A percentile compares a stretch with the other conserved stretches of the same genome.
These are phyloP conservation scores for Diaporthe australafricana DNA, from an alignment of 2,329 filamentous ascomycete species.

Conservation along the genomic window DNA sequence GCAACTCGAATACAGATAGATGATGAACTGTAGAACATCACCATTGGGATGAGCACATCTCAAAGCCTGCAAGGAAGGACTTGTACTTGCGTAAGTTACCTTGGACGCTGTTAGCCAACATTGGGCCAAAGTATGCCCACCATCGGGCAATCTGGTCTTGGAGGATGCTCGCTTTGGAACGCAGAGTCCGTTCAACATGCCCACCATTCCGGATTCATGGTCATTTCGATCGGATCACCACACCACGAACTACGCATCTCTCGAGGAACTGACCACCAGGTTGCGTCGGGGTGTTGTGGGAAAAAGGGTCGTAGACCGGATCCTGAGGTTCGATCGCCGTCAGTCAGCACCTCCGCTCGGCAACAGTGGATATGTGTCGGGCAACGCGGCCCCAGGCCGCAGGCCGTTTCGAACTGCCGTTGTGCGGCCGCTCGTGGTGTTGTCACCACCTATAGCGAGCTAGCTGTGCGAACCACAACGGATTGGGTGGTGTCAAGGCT, in stretches of 20 bases:
- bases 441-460: background rate
- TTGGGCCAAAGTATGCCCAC: background rate
- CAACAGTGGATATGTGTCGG: background rate
- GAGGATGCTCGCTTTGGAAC: background rate
- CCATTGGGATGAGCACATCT: no score
- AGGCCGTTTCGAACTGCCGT: background rate
- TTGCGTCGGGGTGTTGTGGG: background rate
- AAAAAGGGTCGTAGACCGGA: background rate
- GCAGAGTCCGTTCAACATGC: background rate
- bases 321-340: background rate
- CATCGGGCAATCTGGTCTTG: background rate
- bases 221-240: background rate
- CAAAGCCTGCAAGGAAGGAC: background rate
- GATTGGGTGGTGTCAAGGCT: background rate
- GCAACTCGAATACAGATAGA: background rate
- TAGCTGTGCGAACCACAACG: background rate
- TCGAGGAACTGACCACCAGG: background rate
- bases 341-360: background rate
- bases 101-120: background rate
- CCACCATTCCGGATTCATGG: background rate
- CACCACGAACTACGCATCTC: background rate
- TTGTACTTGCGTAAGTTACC: background rate
- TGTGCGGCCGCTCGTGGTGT: conserved; percentile 1
- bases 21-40: background rate
- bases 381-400: background rate